Percentiles rank a stretch among this genome's conserved stretches.
phyloP scores from a whole-genome alignment of 2,329 filamentous ascomycete genomes.

The Pseudopyricularia cyperi region DNA sequence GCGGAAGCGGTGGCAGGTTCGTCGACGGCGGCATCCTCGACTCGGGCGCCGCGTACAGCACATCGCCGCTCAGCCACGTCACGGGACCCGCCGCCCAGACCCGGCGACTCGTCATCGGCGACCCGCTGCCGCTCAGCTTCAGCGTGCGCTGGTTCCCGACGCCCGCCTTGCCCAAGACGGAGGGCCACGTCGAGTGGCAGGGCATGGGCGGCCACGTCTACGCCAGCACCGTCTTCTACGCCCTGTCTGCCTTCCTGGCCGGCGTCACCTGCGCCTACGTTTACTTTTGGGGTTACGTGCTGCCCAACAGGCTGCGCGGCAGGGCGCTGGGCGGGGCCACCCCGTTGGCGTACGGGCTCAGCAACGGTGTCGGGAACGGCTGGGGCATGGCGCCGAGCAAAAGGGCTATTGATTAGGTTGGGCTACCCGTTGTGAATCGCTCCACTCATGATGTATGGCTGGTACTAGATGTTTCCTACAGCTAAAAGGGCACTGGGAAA shows the following conservation, averaged over 20 bases:
- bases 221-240: slow-evolving; percentile 51
- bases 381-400: slow-evolving; percentile 40
- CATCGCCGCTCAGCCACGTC: slow-evolving; percentile 55
- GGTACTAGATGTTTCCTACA: background rate
- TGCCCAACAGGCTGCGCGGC: slow-evolving; percentile 39
- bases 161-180: slow-evolving; percentile 54
- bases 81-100: slow-evolving; percentile 21
- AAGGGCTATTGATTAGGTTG: slow-evolving; percentile 28
- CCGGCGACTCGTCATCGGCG: slow-evolving; percentile 71
- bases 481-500: background rate
- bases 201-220: slow-evolving; percentile 52
- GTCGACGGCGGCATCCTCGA: slow-evolving; percentile 67
- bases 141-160: slow-evolving; percentile 79
- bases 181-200: slow-evolving; percentile 51
- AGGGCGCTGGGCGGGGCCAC: slow-evolving; percentile 42
- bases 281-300: slow-evolving; percentile 47
- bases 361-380: slow-evolving; percentile 28
- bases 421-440: background rate
- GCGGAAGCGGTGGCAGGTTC: no score
- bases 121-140: slow-evolving; percentile 66
- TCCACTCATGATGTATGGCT: background rate
- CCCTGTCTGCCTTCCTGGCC: slow-evolving; percentile 43
- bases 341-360: slow-evolving; percentile 41
- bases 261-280: slow-evolving; percentile 39
- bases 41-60: slow-evolving; percentile 76